Evolutionary conservation across 176 grass and related monocot species (phyloP).

Genomic region (Elymus sibiricus): DNA sequence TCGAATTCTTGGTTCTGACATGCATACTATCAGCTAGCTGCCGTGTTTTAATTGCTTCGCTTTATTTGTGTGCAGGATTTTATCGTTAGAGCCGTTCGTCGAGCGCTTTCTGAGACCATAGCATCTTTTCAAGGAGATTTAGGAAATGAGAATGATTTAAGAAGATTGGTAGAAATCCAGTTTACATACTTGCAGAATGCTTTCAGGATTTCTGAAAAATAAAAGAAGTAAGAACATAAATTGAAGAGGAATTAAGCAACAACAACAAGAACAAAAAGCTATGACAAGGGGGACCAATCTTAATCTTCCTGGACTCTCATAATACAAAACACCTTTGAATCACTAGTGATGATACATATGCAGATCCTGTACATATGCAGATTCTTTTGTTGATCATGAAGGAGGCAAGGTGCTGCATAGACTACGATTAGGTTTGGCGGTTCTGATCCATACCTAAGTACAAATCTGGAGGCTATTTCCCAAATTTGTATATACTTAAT

Average conservation of each 20-base stretch:
- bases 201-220: slow-evolving; percentile 35
- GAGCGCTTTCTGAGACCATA: slow-evolving; percentile 41
- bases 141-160: slow-evolving; percentile 41
- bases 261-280: no score
- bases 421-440: background rate
- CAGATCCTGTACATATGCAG: no score
- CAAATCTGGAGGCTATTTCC: background rate
- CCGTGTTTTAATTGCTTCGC: slow-evolving; percentile 3
- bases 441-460: background rate
- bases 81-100: slow-evolving; percentile 48
- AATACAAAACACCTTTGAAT: no score
- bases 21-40: slow-evolving; percentile 1
- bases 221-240: no score
- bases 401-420: background rate
- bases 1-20: background rate
- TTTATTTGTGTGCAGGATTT: slow-evolving; percentile 59
- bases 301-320: no score
- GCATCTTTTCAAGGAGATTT: slow-evolving; percentile 43
- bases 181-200: slow-evolving; percentile 44
- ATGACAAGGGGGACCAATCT: no score
- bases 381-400: background rate
- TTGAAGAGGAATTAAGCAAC: no score
- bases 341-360: no score
- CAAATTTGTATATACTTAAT: background rate
- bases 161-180: slow-evolving; percentile 52